Conservation (phyloP, 257 asterid species). For the Gentiana macrophylla region DNA sequence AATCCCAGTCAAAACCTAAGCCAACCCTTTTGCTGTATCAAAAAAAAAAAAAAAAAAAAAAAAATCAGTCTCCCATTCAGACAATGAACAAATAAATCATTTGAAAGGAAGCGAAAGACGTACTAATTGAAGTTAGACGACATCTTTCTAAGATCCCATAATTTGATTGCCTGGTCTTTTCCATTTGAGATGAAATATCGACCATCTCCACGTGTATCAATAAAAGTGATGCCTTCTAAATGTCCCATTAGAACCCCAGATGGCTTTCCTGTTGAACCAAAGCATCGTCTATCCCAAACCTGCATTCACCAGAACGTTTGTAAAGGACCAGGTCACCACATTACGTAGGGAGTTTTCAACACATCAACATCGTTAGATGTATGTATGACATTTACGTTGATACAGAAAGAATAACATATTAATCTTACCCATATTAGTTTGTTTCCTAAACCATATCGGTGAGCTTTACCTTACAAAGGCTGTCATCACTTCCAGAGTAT, state of each 20-base stretch:
- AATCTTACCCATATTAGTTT: too few relatives aligned
- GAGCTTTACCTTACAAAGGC: conserved; percentile 70
- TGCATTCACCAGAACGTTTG: conserved; percentile 13
- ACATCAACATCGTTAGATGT: too few relatives aligned
- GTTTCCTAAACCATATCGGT: too few relatives aligned
- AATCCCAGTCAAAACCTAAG: conserved; percentile 60
- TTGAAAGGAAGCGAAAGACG: conserved; percentile 15
- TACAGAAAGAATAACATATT: too few relatives aligned
- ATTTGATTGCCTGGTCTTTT: conserved; percentile 83
- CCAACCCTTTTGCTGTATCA: conserved; percentile 45
- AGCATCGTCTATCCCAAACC: conserved; percentile 98
- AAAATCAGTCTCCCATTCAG: too few relatives aligned
- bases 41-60: background rate
- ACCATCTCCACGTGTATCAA: conserved; percentile 93
- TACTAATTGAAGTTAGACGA: conserved; percentile 82
- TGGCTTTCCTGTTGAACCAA: conserved; percentile 41
- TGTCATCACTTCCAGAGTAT: conserved; percentile 96
- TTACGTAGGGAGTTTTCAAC: too few relatives aligned
- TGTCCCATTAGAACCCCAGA: conserved; percentile 90
- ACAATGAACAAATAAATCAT: too few relatives aligned
- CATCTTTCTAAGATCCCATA: conserved; percentile 94
- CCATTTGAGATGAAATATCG: conserved; percentile 88
- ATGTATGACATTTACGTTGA: too few relatives aligned
- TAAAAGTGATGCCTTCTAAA: conserved; percentile 78
- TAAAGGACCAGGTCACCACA: too few relatives aligned